Evolutionary conservation across 768 basidiomycete species (phyloP), one percentile per base, ranked within the genome.

Genomic region (Hericium coralloides): DNA sequence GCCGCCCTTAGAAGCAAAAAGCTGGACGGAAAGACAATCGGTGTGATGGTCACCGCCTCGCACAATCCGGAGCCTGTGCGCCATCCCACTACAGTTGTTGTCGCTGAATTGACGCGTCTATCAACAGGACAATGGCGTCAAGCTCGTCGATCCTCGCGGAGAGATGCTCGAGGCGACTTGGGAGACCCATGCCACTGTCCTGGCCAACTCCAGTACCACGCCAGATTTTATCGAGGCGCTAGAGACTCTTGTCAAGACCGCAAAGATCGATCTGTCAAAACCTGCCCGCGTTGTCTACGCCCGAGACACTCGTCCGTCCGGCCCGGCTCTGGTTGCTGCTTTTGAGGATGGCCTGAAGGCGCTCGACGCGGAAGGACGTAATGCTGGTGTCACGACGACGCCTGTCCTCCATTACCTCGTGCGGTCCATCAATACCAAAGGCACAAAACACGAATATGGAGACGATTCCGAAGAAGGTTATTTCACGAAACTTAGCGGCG

Each of bases 31-130:
- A 88, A 85, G 68, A 87, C 85, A 23, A 89, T 99, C 64, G 97
- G 97, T 15, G 91, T 98, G 20, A 98, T 99, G 97, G 87, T 99
- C 68, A 99, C 97, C 38, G 97, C 97, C 2, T 95, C 93, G n/a
- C 97, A 99, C 72, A 99, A 99, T 69, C 95, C 97, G n/a, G 95
- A 95, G 68, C 79, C 83, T 67, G 95, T 94, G 65, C 62, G 80
- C 45, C 25, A 59, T 50, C 52, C 2, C 26, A 22, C 52, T 31
- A 45, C 31, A 45, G 45, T 12, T 62, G 15, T 26, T 61, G 55
- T 53, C 15, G 50, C 58, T 55, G 45, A 20, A 58, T 36, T 41
- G 18, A 55, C 55, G 41, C 50, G 58, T 60, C 22, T 20, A 49
- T 48, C 18, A 56, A 8, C 66, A 97, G 93, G 97, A 99, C 70